Base-by-base conservation (phyloP, 768 basidiomycete genomes). In the Phanerochaete sordida region DNA sequence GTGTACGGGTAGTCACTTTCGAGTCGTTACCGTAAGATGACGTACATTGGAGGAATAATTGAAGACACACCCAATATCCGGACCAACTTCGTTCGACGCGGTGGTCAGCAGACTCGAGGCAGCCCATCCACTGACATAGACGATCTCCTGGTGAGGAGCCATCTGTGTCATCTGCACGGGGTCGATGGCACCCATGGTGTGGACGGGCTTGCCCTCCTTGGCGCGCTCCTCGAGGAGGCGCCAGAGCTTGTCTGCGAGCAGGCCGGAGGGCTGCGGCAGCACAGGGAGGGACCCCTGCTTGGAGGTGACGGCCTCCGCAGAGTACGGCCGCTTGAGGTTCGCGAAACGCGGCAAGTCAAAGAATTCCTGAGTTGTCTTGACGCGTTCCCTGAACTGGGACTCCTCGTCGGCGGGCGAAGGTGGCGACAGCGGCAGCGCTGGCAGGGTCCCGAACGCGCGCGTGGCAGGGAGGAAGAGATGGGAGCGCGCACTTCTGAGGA, bases 1-100 rank as follows among this genome's bases (percentile, higher is more conserved):
- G 93, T 95, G 73, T 97, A 97, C 1, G 95, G 93, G 71, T 97
- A 96, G 73, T 98, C 95, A n/a, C n/a, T n/a, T n/a, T n/a, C n/a
- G n/a, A n/a, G n/a, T n/a, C n/a, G n/a, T n/a, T n/a, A n/a, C n/a
- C n/a, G n/a, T n/a, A n/a, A n/a, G n/a, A n/a, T n/a, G n/a, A n/a
- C n/a, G n/a, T n/a, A n/a, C n/a, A n/a, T n/a, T n/a, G n/a, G n/a
- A n/a, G n/a, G 49, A 21, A 28, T 59, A 43, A 27, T 23, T 45
- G 19, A 51, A 12, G n/a, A 63, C 75, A 55, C 65, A 84, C 93
- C 90, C 93, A 65, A 95, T 81, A 74, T 97, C 94, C 23, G 93
- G 94, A 16, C 93, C 93, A 59, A 95, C 90, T 74, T 95, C 92
- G 71, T 94, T 95, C 70, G 86, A 90, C 8, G 87, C 91, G 1